These are phyloP conservation scores for Verticillium isaacii DNA, from an alignment of 2,329 filamentous ascomycete species.

Conservation along the genomic window DNA sequence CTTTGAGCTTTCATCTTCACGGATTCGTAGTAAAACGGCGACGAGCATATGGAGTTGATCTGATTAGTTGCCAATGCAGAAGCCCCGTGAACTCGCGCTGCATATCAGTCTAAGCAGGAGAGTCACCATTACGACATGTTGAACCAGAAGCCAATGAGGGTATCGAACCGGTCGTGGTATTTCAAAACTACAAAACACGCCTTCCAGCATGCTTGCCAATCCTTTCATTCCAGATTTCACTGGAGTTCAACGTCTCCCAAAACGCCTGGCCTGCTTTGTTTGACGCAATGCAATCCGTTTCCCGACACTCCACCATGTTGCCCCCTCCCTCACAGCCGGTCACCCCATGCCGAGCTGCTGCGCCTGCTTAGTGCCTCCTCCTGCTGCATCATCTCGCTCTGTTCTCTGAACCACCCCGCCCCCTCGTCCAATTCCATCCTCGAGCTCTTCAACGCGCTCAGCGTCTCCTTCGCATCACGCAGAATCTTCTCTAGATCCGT, in stretches of 20 bases:
- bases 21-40: background rate
- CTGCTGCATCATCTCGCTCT: slow-evolving; percentile 36
- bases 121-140: no score
- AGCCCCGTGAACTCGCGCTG: no score
- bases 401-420: slow-evolving; percentile 39
- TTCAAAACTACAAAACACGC: background rate
- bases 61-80: no score
- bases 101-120: no score
- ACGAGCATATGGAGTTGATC: no score
- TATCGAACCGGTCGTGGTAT: background rate
- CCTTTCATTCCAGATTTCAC: background rate
- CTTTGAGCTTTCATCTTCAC: background rate
- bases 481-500: slow-evolving; percentile 31
- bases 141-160: background rate
- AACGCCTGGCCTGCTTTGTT: background rate
- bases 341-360: slow-evolving; percentile 28
- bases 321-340: slow-evolving; percentile 1
- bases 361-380: slow-evolving; percentile 26
- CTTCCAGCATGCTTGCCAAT: background rate
- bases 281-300: slow-evolving; percentile 1
- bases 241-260: background rate
- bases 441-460: slow-evolving; percentile 31
- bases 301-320: background rate
- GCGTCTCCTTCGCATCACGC: slow-evolving; percentile 31
- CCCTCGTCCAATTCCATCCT: slow-evolving; percentile 41